A percentile compares a stretch with the other conserved stretches of the same genome.
phyloP scores from a whole-genome alignment of 2,329 filamentous ascomycete genomes.

The Clonostachys rosea region DNA sequence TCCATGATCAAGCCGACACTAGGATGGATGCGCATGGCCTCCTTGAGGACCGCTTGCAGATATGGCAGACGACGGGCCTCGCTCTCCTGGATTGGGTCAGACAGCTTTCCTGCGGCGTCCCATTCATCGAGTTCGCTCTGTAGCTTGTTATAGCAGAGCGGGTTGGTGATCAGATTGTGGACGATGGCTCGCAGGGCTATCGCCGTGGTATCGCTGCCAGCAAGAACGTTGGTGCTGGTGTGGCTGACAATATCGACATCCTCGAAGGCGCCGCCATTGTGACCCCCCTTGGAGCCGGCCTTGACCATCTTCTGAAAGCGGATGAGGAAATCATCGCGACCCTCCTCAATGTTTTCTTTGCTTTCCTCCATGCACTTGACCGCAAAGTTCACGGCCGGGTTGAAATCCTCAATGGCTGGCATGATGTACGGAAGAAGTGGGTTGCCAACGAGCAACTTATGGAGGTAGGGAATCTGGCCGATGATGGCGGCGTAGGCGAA shows the following conservation, averaged over 20 bases:
- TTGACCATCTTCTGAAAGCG: no score
- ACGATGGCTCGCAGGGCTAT: conserved; percentile 69
- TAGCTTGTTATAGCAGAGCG: conserved; percentile 46
- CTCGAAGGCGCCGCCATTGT: conserved; percentile 12
- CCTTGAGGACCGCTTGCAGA: conserved; percentile 73
- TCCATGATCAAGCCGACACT: conserved; percentile 70
- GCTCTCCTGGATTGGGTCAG: conserved; percentile 66
- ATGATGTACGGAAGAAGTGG: conserved; percentile 36
- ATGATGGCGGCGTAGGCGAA: conserved; percentile 19
- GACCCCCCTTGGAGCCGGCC: no score
- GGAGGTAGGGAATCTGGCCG: conserved; percentile 65
- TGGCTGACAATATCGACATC: conserved; percentile 26
- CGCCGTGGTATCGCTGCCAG: conserved; percentile 75
- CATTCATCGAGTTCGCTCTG: conserved; percentile 55
- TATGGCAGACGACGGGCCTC: conserved; percentile 69
- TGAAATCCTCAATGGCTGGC: no score
- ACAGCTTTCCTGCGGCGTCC: conserved; percentile 25
- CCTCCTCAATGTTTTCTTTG: no score
- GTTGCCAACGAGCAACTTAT: conserved; percentile 69
- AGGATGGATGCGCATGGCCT: conserved; percentile 73
- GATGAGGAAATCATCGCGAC: no score
- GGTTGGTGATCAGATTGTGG: conserved; percentile 67
- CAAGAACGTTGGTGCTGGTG: conserved; percentile 30
- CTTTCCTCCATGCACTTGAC: no score
- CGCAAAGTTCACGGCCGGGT: no score